These are phyloP conservation scores for Zelonia costaricensis DNA, from an alignment of 208 protist species.

Conservation along the genomic window DNA sequence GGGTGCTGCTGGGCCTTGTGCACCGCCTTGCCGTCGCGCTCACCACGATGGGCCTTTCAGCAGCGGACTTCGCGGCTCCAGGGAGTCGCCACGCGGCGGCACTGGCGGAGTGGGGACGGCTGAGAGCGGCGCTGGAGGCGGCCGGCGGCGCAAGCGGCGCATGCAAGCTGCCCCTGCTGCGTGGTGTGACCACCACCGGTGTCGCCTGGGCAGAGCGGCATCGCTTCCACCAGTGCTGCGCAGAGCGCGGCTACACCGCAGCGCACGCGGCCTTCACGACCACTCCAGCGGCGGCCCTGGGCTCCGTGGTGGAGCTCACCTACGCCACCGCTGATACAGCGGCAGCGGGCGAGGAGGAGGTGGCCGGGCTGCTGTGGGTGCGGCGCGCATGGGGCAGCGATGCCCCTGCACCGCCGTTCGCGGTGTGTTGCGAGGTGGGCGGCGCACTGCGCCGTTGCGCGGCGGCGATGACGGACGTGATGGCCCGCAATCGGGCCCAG, in stretches of 20 bases:
- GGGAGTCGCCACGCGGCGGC: constrained; percentile 1
- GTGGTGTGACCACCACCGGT: too few species aligned
- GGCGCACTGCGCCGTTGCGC: constrained; percentile 10
- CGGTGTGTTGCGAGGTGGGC: background rate
- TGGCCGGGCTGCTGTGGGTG: constrained; percentile 6
- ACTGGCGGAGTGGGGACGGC: constrained; percentile 2
- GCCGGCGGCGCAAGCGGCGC: too few species aligned
- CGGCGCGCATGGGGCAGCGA: background rate
- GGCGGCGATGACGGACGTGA: constrained; percentile 15
- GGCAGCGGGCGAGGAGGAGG: background rate
- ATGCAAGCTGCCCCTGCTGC: too few species aligned
- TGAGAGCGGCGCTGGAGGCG: constrained; percentile 7
- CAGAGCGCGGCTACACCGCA: too few species aligned
- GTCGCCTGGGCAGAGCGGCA: too few species aligned
- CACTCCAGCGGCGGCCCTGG: too few species aligned
- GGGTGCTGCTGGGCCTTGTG: constrained; percentile 33
- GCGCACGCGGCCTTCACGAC: background rate
- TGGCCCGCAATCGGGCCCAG: constrained; percentile 27
- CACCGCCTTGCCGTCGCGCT: constrained; percentile 31
- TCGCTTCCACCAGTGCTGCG: too few species aligned
- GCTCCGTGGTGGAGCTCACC: constrained; percentile 8
- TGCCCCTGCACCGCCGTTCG: background rate
- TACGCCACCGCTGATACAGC: background rate
- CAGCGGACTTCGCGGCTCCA: constrained; percentile 7
- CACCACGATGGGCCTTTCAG: constrained; percentile 8